Percentiles rank a stretch among this genome's conserved stretches.
Conservation (phyloP, 352 stramenopile genomes). For the Plasmopara viticola region DNA sequence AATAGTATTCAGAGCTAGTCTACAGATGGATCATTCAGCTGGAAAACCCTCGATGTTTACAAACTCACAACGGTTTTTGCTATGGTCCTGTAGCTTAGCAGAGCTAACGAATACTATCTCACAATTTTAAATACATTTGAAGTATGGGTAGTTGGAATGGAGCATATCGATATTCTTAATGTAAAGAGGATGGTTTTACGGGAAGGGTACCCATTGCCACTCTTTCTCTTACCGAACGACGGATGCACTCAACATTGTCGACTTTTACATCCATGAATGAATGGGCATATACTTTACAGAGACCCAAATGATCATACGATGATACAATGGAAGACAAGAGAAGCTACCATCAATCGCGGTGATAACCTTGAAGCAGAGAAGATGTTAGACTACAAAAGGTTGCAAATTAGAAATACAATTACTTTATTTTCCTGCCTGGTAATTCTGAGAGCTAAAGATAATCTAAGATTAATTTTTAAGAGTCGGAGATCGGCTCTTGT, state of each 20-base stretch:
- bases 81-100: not conserved
- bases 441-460: slow-evolving; percentile 1
- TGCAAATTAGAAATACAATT: not conserved
- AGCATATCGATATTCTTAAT: slow-evolving; percentile 1
- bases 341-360: slow-evolving; percentile 12
- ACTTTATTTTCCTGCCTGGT: not conserved
- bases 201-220: not conserved
- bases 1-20: not conserved
- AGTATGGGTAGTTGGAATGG: not conserved
- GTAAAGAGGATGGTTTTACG: not conserved
- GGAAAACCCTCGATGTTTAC: not conserved
- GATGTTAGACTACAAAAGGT: not conserved
- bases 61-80: slow-evolving; percentile 2
- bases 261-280: slow-evolving; percentile 8
- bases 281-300: slow-evolving; percentile 19
- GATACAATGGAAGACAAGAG: slow-evolving; percentile 8
- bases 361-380: slow-evolving; percentile 12
- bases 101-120: not conserved
- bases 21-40: not conserved
- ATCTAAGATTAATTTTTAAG: no score
- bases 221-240: not conserved
- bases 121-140: no score
- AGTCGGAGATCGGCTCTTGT: no score
- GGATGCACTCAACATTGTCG: slow-evolving; percentile 1
- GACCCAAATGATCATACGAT: not conserved